Conservation (phyloP, 2,329 filamentous ascomycete genomes). For the Fusarium anguioides region DNA sequence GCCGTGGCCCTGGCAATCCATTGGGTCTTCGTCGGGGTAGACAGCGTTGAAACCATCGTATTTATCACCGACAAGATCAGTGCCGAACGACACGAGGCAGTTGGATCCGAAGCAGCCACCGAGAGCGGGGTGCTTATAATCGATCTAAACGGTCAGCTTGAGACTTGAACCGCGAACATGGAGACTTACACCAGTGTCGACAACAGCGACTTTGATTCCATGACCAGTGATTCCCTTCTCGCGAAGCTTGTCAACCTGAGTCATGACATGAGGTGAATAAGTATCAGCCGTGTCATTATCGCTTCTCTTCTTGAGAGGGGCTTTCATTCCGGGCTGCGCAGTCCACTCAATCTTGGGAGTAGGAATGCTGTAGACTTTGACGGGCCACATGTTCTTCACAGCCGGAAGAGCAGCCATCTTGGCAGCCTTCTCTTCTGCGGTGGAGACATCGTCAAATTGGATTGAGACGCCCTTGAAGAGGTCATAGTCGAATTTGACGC, state of each 20-base stretch:
- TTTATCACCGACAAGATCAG: constrained; percentile 67
- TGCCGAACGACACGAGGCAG: constrained; percentile 67
- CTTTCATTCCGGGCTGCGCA: constrained; percentile 14
- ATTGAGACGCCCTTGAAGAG: constrained; percentile 68
- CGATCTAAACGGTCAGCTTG: constrained; percentile 54
- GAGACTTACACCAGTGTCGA: constrained; percentile 64
- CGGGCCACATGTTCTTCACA: constrained; percentile 62
- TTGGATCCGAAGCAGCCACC: constrained; percentile 71
- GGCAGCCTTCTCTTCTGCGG: constrained; percentile 56
- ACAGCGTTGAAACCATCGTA: constrained; percentile 55
- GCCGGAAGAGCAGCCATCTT: constrained; percentile 56
- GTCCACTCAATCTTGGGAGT: constrained; percentile 53
- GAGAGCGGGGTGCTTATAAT: constrained; percentile 71
- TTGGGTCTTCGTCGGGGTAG: constrained; percentile 61
- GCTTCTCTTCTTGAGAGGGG: constrained; percentile 25
- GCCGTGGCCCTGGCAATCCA: constrained; percentile 68
- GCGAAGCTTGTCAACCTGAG: constrained; percentile 65
- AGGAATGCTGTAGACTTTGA: constrained; percentile 59
- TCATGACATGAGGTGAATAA: constrained; percentile 64
- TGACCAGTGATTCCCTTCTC: constrained; percentile 61
- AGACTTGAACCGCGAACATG: accelerated
- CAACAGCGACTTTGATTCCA: constrained; percentile 63
- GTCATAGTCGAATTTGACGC: constrained; percentile 60
- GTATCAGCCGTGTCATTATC: constrained; percentile 45
- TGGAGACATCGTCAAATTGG: constrained; percentile 59